Conservation (phyloP, 2,329 filamentous ascomycete species). For the Cordyceps cateniannulata region DNA sequence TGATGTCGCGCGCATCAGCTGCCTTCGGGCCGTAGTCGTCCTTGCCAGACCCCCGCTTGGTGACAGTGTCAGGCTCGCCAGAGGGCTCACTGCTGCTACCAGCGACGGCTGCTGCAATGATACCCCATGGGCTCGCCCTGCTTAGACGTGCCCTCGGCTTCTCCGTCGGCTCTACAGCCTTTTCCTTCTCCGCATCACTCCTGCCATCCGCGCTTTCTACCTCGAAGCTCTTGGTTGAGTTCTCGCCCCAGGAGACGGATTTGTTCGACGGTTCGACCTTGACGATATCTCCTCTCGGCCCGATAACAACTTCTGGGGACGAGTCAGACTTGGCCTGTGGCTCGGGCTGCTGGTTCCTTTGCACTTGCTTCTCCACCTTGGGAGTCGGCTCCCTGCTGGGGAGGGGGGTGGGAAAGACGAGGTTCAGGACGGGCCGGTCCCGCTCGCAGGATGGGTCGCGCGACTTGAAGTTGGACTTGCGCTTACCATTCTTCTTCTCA, state of each 20-base stretch:
- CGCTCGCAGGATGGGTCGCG: constrained; percentile 49
- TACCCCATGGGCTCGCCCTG: constrained; percentile 44
- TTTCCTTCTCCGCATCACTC: constrained; percentile 24
- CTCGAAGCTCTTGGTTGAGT: constrained; percentile 58
- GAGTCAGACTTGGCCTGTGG: constrained; percentile 18
- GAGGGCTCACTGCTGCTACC: constrained; percentile 33
- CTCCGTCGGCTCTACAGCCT: constrained; percentile 24
- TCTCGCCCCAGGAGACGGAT: constrained; percentile 58
- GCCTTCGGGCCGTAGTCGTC: constrained; percentile 15
- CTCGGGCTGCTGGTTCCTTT: constrained; percentile 12
- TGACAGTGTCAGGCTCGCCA: constrained; percentile 25
- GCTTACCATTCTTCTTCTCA: constrained; percentile 20
- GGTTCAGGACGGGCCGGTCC: constrained; percentile 51
- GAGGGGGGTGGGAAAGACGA: constrained; percentile 54
- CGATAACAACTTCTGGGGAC: constrained; percentile 30
- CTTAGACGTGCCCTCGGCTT: constrained; percentile 29
- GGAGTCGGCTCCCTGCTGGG: constrained; percentile 25
- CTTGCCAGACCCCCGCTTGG: constrained; percentile 15
- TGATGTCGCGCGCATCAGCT: constrained; percentile 17
- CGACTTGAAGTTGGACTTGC: constrained; percentile 31
- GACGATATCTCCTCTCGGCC: constrained; percentile 35
- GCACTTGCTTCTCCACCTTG: constrained; percentile 14
- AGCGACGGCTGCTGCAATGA: constrained; percentile 44
- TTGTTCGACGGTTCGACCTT: constrained; percentile 41
- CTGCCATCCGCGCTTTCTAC: constrained; percentile 49